A percentile compares a stretch with the other conserved stretches of the same genome.
Conservation (phyloP, 148 eudicot genomes). For the Cornus florida region DNA sequence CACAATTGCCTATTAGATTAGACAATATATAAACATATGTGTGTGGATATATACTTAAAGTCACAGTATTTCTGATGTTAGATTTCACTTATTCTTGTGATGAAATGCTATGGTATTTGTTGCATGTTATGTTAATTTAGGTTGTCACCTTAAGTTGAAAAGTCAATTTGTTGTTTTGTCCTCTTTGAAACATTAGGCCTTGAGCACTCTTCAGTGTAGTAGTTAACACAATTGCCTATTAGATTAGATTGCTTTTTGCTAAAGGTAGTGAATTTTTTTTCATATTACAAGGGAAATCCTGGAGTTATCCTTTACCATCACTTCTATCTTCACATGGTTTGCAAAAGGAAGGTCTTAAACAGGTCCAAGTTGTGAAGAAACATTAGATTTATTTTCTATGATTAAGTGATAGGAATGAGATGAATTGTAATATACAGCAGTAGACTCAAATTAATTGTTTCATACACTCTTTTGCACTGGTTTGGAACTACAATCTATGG, state of each 20-base stretch:
- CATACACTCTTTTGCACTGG: background rate
- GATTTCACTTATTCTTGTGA: too few species aligned
- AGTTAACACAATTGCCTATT: background rate
- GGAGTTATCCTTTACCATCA: background rate
- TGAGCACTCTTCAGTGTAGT: too few species aligned
- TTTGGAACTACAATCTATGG: too few species aligned
- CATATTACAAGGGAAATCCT: background rate
- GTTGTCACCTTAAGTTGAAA: background rate
- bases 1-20: background rate
- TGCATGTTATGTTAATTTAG: background rate
- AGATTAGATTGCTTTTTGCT: background rate
- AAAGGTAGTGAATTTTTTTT: background rate
- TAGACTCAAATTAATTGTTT: too few species aligned
- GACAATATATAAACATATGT: too few species aligned
- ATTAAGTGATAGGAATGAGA: background rate
- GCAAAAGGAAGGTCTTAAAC: background rate
- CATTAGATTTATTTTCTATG: background rate
- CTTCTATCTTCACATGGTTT: background rate
- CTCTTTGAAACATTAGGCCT: too few species aligned
- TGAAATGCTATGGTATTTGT: background rate
- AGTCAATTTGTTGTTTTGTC: background rate
- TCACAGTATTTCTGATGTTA: too few species aligned
- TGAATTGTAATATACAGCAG: background rate
- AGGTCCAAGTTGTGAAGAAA: conserved; percentile 5
- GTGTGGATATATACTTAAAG: too few species aligned